Base-by-base conservation (phyloP, 2,329 filamentous ascomycete species). In the Aspergillus puulaauensis region DNA sequence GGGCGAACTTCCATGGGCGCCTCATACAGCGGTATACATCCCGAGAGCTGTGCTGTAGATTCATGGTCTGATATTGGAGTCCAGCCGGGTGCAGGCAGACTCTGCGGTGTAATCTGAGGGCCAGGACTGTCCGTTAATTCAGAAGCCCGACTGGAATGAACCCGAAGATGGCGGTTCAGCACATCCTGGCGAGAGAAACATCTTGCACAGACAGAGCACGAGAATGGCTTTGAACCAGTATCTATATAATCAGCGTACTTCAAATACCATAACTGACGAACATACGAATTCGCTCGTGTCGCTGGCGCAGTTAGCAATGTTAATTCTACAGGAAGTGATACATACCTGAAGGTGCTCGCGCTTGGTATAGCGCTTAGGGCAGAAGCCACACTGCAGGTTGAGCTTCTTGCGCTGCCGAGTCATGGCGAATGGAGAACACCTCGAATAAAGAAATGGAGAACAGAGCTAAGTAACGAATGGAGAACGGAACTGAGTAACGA, bases 291-390 rank as follows among this genome's bases (percentile, higher is more conserved):
- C 50, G 14, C 11, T 52, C 50, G 19, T 52, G 50, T 19, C 50
- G 17, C 50, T 52, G 12, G 1, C 19, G 9, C 7, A 6, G n/a
- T 52, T 14, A 52, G 49, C 17, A 4, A 2, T 23, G 49, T 8
- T 11, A 2, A 43, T 11, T 4, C 3, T 1, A 43, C 4, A 3
- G 12, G 21, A 2, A 33, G 8, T 3, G n/a, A 19, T 4, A 11
- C 1, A 17, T 47, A 56, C 57, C 53, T 56, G 57, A 2, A 59
- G 54, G 43, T 59, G 57, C 46, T 59, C 53, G 4, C 53, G 47
- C 46, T 59, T 59, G 24, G 57, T 56, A 45, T 59, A 59, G 24
- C 57, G 43, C 27, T 51, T 59, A 19, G 47, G 53, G 47, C 45
- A 59, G 49, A 49, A 56, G 3, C 33, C 12, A 46, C 53, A 56